These are phyloP conservation scores for Chaetomium globosum DNA, from an alignment of 2,329 filamentous ascomycete genomes.

Conservation along the genomic window DNA sequence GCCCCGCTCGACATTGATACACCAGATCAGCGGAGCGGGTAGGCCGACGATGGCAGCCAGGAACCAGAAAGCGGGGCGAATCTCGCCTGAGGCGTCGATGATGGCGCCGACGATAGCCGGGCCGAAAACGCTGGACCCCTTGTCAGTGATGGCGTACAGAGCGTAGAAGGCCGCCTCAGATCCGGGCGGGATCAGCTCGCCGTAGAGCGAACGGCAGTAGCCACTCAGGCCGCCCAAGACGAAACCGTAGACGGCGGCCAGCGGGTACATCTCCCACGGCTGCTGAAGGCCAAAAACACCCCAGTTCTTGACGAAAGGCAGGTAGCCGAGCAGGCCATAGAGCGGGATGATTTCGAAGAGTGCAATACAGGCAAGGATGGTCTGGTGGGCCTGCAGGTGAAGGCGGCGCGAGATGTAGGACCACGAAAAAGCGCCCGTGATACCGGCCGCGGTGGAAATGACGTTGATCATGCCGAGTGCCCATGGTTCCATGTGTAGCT, in stretches of 20 bases:
- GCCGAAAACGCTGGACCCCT: slow-evolving; percentile 90
- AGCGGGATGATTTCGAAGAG: slow-evolving; percentile 91
- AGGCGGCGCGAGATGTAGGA: slow-evolving; percentile 72
- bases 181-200: slow-evolving; percentile 89
- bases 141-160: slow-evolving; percentile 95
- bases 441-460: slow-evolving; percentile 80
- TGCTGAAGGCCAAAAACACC: slow-evolving; percentile 86
- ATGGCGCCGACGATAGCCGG: slow-evolving; percentile 92
- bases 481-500: slow-evolving; percentile 84
- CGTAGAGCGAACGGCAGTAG: slow-evolving; percentile 90
- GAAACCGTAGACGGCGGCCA: slow-evolving; percentile 88
- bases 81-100: slow-evolving; percentile 79
- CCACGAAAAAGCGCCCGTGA: slow-evolving; percentile 90
- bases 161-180: slow-evolving; percentile 96
- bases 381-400: slow-evolving; percentile 75
- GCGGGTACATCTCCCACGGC: slow-evolving; percentile 94
- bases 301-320: slow-evolving; percentile 73
- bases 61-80: slow-evolving; percentile 89
- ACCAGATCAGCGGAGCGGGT: slow-evolving; percentile 80
- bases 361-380: slow-evolving; percentile 86
- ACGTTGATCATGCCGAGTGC: slow-evolving; percentile 91
- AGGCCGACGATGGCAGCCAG: slow-evolving; percentile 80
- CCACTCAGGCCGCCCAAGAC: slow-evolving; percentile 90
- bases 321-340: slow-evolving; percentile 85
- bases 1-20: slow-evolving; percentile 81